These are phyloP conservation scores for Flaveria floridana DNA, from an alignment of 140 eudicot species.

Conservation along the genomic window DNA sequence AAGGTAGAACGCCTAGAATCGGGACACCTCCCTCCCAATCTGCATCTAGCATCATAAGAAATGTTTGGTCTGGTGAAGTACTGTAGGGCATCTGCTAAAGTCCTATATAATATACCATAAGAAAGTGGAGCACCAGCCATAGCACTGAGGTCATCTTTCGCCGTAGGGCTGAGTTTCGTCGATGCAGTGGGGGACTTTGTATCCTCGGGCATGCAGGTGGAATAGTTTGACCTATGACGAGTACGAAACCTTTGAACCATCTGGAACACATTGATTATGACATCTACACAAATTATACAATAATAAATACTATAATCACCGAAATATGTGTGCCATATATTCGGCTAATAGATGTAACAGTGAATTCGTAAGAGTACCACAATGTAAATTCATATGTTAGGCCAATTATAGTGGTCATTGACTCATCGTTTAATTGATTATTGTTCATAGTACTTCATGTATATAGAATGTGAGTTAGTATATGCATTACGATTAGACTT, in stretches of 20 bases:
- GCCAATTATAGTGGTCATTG: background rate
- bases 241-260: background rate
- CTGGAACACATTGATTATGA: background rate
- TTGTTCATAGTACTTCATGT: background rate
- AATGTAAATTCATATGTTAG: background rate
- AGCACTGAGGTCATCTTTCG: background rate
- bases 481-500: background rate
- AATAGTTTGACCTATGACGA: background rate
- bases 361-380: background rate
- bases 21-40: no score
- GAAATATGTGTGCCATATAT: background rate
- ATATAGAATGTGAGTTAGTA: background rate
- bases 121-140: no score
- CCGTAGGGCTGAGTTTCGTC: background rate
- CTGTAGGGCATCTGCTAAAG: no score
- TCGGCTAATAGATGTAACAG: background rate
- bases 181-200: background rate
- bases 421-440: background rate
- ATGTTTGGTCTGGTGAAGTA: no score
- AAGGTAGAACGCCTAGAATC: no score
- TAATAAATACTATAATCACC: background rate
- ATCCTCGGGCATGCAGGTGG: background rate
- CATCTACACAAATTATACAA: background rate
- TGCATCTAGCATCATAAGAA: no score
- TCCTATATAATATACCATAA: no score